phyloP scores from a whole-genome alignment of 2,329 filamentous ascomycete genomes.

The Sordariomycetes sp. region DNA sequence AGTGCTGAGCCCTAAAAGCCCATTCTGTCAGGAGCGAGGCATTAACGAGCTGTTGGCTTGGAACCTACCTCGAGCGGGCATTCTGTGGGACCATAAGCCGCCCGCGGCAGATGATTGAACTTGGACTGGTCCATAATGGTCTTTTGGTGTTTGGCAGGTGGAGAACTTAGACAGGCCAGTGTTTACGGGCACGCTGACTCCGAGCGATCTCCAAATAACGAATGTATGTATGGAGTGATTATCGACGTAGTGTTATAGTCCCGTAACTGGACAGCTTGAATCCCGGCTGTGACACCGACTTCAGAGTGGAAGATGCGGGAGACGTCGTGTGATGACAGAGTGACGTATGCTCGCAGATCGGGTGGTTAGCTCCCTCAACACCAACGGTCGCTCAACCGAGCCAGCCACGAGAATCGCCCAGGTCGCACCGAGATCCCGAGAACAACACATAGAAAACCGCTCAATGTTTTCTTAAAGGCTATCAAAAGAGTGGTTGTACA shows the following conservation, averaged over 20 bases:
- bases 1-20: neutral
- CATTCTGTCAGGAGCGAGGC: neutral
- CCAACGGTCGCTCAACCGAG: neutral
- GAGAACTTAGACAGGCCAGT: neutral
- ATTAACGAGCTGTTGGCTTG: neutral
- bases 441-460: no score
- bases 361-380: neutral
- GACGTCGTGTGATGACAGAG: neutral
- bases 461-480: no score
- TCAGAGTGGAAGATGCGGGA: neutral
- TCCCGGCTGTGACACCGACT: neutral
- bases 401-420: neutral
- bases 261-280: neutral
- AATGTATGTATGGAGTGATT: neutral
- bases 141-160: neutral
- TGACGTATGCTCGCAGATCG: neutral
- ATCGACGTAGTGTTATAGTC: neutral
- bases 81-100: neutral
- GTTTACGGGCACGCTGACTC: neutral
- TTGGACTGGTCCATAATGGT: neutral
- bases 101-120: neutral
- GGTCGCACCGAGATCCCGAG: no score
- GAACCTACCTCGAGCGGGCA: neutral
- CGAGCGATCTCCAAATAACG: neutral
- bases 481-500: neutral